A percentile compares a stretch with the other conserved stretches of the same genome.
Conservation (phyloP, 1,139 yeast genomes). For the Hemisphaericaspora lyxosophila region DNA sequence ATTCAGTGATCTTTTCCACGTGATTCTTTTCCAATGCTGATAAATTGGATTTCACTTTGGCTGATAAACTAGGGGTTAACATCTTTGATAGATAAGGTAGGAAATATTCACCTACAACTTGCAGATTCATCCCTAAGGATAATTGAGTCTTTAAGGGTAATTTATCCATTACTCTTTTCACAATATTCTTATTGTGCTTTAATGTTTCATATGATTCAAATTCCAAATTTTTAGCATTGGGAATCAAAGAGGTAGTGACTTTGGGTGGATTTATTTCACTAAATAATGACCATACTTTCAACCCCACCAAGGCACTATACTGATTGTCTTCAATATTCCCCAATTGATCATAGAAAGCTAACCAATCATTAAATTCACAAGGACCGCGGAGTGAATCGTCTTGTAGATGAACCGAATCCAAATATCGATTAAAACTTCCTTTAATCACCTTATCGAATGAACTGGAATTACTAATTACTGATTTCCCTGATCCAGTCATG, state of each 20-base stretch:
- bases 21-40: conserved; percentile 24
- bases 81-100: conserved; percentile 51
- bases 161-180: conserved; percentile 25
- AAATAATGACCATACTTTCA: conserved; percentile 67
- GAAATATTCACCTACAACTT: conserved; percentile 26
- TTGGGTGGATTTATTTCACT: conserved; percentile 54
- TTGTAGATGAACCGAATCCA: conserved; percentile 51
- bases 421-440: conserved; percentile 72
- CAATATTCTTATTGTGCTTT: conserved; percentile 28
- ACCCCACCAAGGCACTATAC: conserved; percentile 57
- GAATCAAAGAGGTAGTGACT: conserved; percentile 27
- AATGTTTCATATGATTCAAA: conserved; percentile 40
- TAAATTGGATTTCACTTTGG: conserved; percentile 27
- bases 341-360: conserved; percentile 61
- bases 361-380: conserved; percentile 71
- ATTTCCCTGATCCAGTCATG: conserved; percentile 38
- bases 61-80: conserved; percentile 41
- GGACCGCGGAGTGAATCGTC: conserved; percentile 70
- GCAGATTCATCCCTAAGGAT: conserved; percentile 33
- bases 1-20: conserved; percentile 29
- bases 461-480: conserved; percentile 46
- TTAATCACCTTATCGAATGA: conserved; percentile 62
- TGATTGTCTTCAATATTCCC: conserved; percentile 46
- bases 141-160: conserved; percentile 29
- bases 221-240: conserved; percentile 42